Evolutionary conservation across 345 rosid species (phyloP).

Genomic region (Gossypium sturtianum): DNA sequence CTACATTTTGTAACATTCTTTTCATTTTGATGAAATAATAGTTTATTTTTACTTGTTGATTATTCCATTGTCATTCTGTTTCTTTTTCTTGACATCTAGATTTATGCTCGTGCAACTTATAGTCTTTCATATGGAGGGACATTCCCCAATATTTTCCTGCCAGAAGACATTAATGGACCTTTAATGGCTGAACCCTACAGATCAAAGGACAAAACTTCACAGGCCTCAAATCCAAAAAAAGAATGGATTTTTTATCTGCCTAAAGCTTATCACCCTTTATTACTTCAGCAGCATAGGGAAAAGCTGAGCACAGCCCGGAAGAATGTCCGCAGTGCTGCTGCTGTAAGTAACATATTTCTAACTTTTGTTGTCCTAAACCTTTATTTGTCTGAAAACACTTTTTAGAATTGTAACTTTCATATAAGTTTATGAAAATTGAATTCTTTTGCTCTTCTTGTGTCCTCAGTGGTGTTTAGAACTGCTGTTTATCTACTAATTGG

Average conservation of each 20-base stretch:
- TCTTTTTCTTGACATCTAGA: slow-evolving; percentile 35
- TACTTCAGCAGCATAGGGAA: slow-evolving; percentile 76
- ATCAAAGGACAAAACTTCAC: slow-evolving; percentile 24
- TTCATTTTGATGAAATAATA: not conserved
- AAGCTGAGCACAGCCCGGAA: slow-evolving; percentile 43
- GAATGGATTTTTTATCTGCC: slow-evolving; percentile 80
- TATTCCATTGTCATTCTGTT: not conserved
- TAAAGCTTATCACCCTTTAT: slow-evolving; percentile 77
- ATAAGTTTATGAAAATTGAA: not conserved
- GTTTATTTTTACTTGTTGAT: not conserved
- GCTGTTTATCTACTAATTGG: not conserved
- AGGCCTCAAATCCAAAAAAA: slow-evolving; percentile 28
- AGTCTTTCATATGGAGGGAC: slow-evolving; percentile 74
- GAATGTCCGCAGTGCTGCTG: slow-evolving; percentile 40
- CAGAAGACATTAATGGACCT: slow-evolving; percentile 33
- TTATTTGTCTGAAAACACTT: not conserved
- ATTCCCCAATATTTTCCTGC: slow-evolving; percentile 59
- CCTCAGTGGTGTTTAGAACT: not conserved
- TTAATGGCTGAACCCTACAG: slow-evolving; percentile 24
- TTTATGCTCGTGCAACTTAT: slow-evolving; percentile 81
- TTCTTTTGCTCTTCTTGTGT: not conserved
- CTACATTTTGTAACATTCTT: not conserved
- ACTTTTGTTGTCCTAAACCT: not conserved
- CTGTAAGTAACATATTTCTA: slow-evolving; percentile 37
- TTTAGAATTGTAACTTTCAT: not conserved